A percentile compares a stretch with the other conserved stretches of the same genome.
Evolutionary conservation across 257 asterid species (phyloP).

Genomic region (Ilex asprella): DNA sequence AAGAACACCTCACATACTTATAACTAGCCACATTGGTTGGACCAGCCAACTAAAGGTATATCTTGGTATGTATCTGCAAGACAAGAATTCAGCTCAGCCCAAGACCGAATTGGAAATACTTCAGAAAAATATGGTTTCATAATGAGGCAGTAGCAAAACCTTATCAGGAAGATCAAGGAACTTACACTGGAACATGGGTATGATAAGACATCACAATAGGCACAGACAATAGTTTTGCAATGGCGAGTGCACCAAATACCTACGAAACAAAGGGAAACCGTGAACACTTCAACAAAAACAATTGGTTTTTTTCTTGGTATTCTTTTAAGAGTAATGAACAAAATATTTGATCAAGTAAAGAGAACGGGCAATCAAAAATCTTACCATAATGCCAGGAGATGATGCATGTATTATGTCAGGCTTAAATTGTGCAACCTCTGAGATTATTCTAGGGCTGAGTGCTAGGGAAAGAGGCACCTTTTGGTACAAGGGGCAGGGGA

Average conservation of each 20-base stretch:
- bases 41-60: constrained; percentile 96
- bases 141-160: too few relatives aligned
- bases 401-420: constrained; percentile 98
- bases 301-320: too few relatives aligned
- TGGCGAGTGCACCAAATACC: constrained; percentile 92
- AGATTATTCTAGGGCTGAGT: constrained; percentile 96
- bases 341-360: neutral
- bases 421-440: constrained; percentile 86
- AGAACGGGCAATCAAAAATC: neutral
- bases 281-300: neutral
- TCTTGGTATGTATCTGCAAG: constrained; percentile 83
- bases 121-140: too few relatives aligned
- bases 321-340: neutral
- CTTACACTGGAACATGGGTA: constrained; percentile 97
- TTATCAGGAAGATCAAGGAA: neutral
- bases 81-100: constrained; percentile 26
- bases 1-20: constrained; percentile 46
- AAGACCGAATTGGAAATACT: neutral
- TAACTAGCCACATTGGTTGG: constrained; percentile 84
- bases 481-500: constrained; percentile 88
- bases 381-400: constrained; percentile 96
- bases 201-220: constrained; percentile 95
- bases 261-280: constrained; percentile 15
- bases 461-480: constrained; percentile 94
- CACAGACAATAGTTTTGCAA: constrained; percentile 72